Conservation (phyloP, 202 grass and related monocot genomes). For the Schoenoplectus tabernaemontani region DNA sequence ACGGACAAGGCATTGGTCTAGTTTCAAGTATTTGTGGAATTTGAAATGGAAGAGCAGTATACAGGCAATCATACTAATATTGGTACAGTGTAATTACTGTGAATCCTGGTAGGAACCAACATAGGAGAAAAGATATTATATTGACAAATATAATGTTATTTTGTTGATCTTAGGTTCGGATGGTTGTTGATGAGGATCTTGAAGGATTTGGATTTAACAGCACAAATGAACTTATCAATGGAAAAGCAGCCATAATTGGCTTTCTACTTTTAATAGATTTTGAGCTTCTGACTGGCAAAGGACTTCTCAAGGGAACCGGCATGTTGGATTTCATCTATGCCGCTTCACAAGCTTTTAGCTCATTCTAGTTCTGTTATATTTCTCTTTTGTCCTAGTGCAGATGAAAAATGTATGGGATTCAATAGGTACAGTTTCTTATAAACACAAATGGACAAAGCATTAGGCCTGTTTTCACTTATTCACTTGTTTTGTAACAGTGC, state of each 20-base stretch:
- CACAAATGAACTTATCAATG: slow-evolving; percentile 77
- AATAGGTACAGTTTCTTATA: slow-evolving; percentile 2
- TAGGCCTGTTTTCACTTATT: not conserved
- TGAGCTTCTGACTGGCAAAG: slow-evolving; percentile 95
- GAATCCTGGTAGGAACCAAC: not conserved
- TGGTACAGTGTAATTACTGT: not conserved
- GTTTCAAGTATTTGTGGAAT: not conserved
- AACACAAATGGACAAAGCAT: not conserved
- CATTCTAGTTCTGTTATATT: slow-evolving; percentile 16
- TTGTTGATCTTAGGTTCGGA: slow-evolving; percentile 57
- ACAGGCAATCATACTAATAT: not conserved
- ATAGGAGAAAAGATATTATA: not conserved
- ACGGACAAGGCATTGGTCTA: not conserved
- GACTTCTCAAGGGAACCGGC: slow-evolving; percentile 93
- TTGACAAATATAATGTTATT: not conserved
- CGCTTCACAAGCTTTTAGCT: slow-evolving; percentile 57
- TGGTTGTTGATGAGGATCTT: slow-evolving; percentile 75
- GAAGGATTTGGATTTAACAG: slow-evolving; percentile 86
- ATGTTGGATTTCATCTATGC: slow-evolving; percentile 97
- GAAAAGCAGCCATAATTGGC: slow-evolving; percentile 89
- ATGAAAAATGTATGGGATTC: not conserved
- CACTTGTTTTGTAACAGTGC: not conserved
- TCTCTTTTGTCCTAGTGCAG: not conserved
- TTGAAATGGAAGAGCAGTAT: not conserved
- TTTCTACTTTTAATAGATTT: slow-evolving; percentile 94